Conservation (phyloP, 2,329 filamentous ascomycete genomes). For the Hymenoscyphus fructigenus region DNA sequence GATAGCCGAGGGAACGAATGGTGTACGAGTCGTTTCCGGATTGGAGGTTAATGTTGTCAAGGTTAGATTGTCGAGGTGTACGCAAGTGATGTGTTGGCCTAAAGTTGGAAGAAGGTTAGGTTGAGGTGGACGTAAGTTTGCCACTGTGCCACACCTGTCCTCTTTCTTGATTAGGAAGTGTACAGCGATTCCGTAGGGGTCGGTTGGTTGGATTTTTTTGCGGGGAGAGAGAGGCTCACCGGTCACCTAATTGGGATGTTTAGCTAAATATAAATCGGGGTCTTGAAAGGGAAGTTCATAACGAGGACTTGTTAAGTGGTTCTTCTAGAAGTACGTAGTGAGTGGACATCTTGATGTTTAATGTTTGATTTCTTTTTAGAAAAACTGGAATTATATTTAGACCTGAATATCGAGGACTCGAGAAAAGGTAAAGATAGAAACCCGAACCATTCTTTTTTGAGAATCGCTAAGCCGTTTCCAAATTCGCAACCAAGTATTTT, state of each 20-base stretch:
- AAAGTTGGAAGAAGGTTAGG: background rate
- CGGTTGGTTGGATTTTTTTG: background rate
- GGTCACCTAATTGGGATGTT: background rate
- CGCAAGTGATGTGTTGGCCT: slow-evolving; percentile 3
- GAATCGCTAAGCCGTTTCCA: background rate
- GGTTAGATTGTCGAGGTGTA: background rate
- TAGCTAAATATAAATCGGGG: background rate
- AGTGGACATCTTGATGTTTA: background rate
- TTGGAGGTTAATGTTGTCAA: background rate
- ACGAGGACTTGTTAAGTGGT: background rate
- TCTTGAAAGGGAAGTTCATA: background rate
- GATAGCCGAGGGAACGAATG: background rate
- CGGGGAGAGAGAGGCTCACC: background rate
- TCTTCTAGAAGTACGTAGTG: background rate
- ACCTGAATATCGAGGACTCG: background rate
- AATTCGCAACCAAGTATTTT: background rate
- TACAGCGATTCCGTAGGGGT: background rate
- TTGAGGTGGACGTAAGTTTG: background rate
- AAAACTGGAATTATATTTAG: background rate
- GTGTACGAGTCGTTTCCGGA: background rate
- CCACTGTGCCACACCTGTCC: background rate
- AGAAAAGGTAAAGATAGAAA: slow-evolving; percentile 1
- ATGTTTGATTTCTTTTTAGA: background rate
- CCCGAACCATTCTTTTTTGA: background rate
- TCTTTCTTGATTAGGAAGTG: background rate